A percentile compares a stretch with the other conserved stretches of the same genome.
These are phyloP conservation scores for Rehmannia glutinosa DNA, from an alignment of 257 asterid species.

Conservation along the genomic window DNA sequence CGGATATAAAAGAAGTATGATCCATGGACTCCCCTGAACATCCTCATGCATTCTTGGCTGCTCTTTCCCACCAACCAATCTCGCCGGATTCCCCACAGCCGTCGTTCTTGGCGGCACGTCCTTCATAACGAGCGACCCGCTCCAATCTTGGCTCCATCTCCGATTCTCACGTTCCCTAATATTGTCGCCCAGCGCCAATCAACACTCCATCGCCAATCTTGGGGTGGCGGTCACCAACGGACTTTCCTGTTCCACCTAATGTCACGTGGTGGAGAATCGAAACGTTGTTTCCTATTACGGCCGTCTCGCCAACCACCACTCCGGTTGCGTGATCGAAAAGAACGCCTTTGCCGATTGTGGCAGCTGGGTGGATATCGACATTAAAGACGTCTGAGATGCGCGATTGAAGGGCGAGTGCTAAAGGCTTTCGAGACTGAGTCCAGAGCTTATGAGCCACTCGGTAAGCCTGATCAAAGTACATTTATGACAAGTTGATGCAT, in stretches of 20 bases:
- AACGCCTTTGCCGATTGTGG: constrained; percentile 58
- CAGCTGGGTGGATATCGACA: constrained; percentile 72
- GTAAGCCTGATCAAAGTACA: constrained; percentile 51
- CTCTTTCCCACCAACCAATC: constrained; percentile 48
- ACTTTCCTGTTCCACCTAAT: constrained; percentile 68
- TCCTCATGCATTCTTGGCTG: constrained; percentile 48
- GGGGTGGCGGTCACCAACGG: constrained; percentile 62
- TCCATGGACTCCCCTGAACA: constrained; percentile 62
- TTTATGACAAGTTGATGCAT: too few species aligned
- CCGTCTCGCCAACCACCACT: constrained; percentile 72
- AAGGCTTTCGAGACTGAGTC: constrained; percentile 55
- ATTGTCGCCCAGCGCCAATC: constrained; percentile 75
- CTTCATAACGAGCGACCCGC: constrained; percentile 62
- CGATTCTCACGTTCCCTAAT: constrained; percentile 54
- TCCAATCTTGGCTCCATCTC: constrained; percentile 76
- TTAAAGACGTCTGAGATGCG: constrained; percentile 71
- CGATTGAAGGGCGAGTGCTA: constrained; percentile 65
- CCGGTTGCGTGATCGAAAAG: constrained; percentile 82
- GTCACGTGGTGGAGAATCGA: constrained; percentile 76
- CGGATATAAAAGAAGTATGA: constrained; percentile 52
- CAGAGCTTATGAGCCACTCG: constrained; percentile 69
- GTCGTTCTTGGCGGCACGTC: constrained; percentile 74
- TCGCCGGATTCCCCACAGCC: constrained; percentile 69
- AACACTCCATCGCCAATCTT: constrained; percentile 75
- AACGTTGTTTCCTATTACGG: constrained; percentile 66